Evolutionary conservation across 139 green algal genomes (phyloP).

Genomic region (Nannochloris sp.): DNA sequence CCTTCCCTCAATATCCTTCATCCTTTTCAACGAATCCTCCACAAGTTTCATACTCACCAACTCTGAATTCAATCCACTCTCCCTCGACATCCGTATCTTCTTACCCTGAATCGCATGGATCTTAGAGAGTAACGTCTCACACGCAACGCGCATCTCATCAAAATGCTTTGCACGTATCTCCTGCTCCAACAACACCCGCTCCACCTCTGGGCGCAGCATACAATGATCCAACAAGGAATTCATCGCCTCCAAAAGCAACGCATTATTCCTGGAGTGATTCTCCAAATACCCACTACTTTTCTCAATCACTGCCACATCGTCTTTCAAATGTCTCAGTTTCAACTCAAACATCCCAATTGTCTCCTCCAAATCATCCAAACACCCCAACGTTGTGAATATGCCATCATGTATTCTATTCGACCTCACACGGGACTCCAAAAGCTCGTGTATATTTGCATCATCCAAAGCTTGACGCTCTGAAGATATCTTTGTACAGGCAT

Average conservation of each 20-base stretch:
- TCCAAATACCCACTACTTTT: constrained; percentile 47
- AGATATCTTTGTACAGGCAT: constrained; percentile 33
- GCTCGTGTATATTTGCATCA: constrained; percentile 39
- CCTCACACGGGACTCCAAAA: constrained; percentile 29
- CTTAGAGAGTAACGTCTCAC: constrained; percentile 14
- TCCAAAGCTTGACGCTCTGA: constrained; percentile 38
- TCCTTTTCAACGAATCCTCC: not conserved
- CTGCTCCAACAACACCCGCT: not conserved
- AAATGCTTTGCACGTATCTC: constrained; percentile 10
- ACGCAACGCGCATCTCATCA: constrained; percentile 15
- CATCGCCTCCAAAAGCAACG: constrained; percentile 29
- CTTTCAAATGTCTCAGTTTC: constrained; percentile 39
- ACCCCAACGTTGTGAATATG: constrained; percentile 14
- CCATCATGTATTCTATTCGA: constrained; percentile 22
- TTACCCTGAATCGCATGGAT: not conserved
- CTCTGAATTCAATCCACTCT: not conserved
- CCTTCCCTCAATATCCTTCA: not conserved
- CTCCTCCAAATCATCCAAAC: constrained; percentile 47
- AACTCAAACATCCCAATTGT: constrained; percentile 37
- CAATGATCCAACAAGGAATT: constrained; percentile 26
- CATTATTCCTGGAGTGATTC: constrained; percentile 37
- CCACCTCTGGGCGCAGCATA: not conserved
- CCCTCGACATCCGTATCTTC: not conserved
- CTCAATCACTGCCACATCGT: constrained; percentile 37
- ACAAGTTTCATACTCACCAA: not conserved